phyloP scores from a whole-genome alignment of 2,329 filamentous ascomycete genomes.

The Boeremia lycopersici region DNA sequence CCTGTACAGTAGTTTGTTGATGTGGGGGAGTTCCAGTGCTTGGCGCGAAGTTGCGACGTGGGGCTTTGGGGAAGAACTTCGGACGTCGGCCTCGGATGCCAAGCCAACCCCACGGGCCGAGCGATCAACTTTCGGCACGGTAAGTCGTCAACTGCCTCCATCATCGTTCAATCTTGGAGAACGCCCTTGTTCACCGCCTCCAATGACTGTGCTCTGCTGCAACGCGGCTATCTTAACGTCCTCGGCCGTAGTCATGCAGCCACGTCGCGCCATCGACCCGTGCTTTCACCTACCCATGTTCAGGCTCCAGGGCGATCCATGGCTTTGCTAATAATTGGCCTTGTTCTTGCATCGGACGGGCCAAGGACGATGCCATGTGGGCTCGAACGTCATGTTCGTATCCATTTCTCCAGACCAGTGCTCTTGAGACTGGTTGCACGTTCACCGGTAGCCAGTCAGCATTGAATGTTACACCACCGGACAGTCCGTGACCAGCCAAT shows the following conservation, averaged over 20 bases:
- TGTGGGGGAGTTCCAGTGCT: conserved; percentile 17
- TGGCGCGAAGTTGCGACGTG: conserved; percentile 18
- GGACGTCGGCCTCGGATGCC: conserved; percentile 2
- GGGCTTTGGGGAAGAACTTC: conserved; percentile 5
- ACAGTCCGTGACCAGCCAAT: conserved; percentile 2
- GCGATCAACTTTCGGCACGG: conserved; percentile 9
- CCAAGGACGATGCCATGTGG: neutral
- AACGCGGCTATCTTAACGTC: conserved; percentile 15
- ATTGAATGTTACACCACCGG: conserved; percentile 2
- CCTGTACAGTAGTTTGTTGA: conserved; percentile 12
- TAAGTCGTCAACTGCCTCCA: neutral
- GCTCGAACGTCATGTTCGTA: conserved; percentile 1
- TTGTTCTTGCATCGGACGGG: neutral
- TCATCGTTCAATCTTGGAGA: neutral
- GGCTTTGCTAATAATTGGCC: conserved; percentile 3
- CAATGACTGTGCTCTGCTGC: conserved; percentile 14
- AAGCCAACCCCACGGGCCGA: conserved; percentile 10
- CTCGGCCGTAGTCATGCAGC: conserved; percentile 13
- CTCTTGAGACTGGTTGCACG: conserved; percentile 2
- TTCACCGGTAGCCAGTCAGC: conserved; percentile 9
- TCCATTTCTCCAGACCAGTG: conserved; percentile 3
- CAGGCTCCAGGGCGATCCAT: conserved; percentile 1
- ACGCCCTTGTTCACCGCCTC: conserved; percentile 11
- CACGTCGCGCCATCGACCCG: conserved; percentile 12
- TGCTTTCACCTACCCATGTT: conserved; percentile 1